Evolutionary conservation across 2,329 filamentous ascomycete species (phyloP).

Genomic region (Penicillium sp.): DNA sequence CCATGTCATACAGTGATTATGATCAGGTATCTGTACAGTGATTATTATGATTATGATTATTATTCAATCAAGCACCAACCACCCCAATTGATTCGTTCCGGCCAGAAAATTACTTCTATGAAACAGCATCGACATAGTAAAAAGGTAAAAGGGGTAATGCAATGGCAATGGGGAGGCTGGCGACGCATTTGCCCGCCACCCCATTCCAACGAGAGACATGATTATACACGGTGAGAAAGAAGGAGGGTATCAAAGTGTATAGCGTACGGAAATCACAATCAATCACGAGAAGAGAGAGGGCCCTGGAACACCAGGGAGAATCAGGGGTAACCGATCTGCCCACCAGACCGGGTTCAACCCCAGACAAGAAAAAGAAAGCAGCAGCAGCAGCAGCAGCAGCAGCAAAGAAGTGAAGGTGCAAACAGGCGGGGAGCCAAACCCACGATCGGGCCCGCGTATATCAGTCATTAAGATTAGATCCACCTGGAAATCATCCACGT

Average conservation of each 20-base stretch:
- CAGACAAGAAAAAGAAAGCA: constrained; percentile 3
- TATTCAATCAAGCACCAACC: not conserved
- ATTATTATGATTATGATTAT: not conserved
- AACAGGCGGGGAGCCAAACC: constrained; percentile 6
- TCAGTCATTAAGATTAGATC: constrained; percentile 32
- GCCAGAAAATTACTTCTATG: constrained; percentile 1
- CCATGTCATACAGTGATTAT: too few relatives aligned
- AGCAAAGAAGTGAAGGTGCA: not conserved
- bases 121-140: constrained; percentile 8
- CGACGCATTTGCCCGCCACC: constrained; percentile 4
- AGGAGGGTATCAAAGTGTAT: constrained; percentile 20
- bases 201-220: constrained; percentile 6
- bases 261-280: constrained; percentile 10
- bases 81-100: not conserved
- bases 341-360: not conserved
- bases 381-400: constrained; percentile 5
- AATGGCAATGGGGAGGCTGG: not conserved
- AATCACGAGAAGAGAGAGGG: not conserved
- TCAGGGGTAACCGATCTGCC: not conserved
- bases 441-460: constrained; percentile 14
- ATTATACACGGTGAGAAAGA: constrained; percentile 12
- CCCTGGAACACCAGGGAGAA: constrained; percentile 1
- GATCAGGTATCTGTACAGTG: too few relatives aligned
- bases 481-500: constrained; percentile 17
- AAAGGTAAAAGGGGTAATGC: not conserved